Conservation (phyloP, 2,329 filamentous ascomycete genomes). For the Fusarium nisikadoi region DNA sequence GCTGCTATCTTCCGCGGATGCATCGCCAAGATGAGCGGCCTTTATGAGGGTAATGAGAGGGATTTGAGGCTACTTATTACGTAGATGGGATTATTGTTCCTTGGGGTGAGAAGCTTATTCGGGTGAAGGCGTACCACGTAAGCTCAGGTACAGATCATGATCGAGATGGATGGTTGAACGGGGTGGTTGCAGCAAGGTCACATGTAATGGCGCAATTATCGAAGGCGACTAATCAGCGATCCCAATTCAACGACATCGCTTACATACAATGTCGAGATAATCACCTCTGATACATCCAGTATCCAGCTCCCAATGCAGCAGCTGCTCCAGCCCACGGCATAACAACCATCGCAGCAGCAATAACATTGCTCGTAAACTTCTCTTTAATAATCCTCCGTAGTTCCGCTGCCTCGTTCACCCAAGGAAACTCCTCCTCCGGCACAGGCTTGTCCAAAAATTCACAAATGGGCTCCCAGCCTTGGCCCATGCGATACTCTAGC, state of each 20-base stretch:
- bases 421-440: constrained; percentile 47
- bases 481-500: constrained; percentile 46
- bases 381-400: constrained; percentile 15
- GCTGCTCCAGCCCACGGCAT: constrained; percentile 34
- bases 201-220: not conserved
- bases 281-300: constrained; percentile 11
- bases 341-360: constrained; percentile 3
- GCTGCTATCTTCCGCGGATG: not conserved
- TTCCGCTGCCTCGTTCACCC: constrained; percentile 46
- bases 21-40: not conserved
- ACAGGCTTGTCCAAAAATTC: constrained; percentile 49
- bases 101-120: not conserved
- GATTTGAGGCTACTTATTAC: not conserved
- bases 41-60: not conserved
- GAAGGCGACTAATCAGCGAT: not conserved
- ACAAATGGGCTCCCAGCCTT: constrained; percentile 53
- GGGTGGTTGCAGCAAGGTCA: not conserved
- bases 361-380: constrained; percentile 15
- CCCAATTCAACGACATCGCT: not conserved
- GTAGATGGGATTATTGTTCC: not conserved
- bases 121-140: not conserved
- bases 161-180: not conserved
- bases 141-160: not conserved
- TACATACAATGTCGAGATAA: not conserved
- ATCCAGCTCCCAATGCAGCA: constrained; percentile 15